Evolutionary conservation across 2,329 filamentous ascomycete genomes (phyloP).

Genomic region (Talaromyces marneffei): DNA sequence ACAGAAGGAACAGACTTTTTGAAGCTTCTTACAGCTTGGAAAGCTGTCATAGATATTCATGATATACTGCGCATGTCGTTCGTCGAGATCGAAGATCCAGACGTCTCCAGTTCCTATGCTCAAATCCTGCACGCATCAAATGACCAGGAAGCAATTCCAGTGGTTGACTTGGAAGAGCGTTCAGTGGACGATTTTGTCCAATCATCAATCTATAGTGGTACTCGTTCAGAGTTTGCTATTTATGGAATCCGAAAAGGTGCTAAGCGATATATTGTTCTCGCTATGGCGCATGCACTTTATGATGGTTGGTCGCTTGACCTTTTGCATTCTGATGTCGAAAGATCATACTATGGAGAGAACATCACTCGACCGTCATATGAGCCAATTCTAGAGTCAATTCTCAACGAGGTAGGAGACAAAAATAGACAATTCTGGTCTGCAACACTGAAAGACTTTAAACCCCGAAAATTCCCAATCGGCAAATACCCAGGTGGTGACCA

Average conservation of each 20-base stretch:
- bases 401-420: slow-evolving; percentile 44
- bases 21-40: slow-evolving; percentile 58
- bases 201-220: slow-evolving; percentile 14
- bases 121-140: slow-evolving; percentile 45
- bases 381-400: slow-evolving; percentile 50
- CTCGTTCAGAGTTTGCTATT: slow-evolving; percentile 31
- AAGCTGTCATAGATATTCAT: slow-evolving; percentile 51
- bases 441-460: slow-evolving; percentile 52
- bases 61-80: slow-evolving; percentile 75
- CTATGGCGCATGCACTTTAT: slow-evolving; percentile 80
- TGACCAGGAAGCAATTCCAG: slow-evolving; percentile 30
- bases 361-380: slow-evolving; percentile 46
- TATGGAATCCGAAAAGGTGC: slow-evolving; percentile 30
- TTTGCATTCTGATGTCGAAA: slow-evolving; percentile 63
- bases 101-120: slow-evolving; percentile 51
- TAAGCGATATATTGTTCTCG: slow-evolving; percentile 52
- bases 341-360: slow-evolving; percentile 53
- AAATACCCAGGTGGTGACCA: slow-evolving; percentile 15
- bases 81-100: slow-evolving; percentile 56
- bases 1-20: slow-evolving; percentile 48
- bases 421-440: slow-evolving; percentile 65
- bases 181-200: slow-evolving; percentile 19
- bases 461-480: slow-evolving; percentile 36
- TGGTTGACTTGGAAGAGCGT: slow-evolving; percentile 18
- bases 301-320: slow-evolving; percentile 79